Evolutionary conservation across 768 basidiomycete species (phyloP).

Genomic region (Lentinula raphanica): DNA sequence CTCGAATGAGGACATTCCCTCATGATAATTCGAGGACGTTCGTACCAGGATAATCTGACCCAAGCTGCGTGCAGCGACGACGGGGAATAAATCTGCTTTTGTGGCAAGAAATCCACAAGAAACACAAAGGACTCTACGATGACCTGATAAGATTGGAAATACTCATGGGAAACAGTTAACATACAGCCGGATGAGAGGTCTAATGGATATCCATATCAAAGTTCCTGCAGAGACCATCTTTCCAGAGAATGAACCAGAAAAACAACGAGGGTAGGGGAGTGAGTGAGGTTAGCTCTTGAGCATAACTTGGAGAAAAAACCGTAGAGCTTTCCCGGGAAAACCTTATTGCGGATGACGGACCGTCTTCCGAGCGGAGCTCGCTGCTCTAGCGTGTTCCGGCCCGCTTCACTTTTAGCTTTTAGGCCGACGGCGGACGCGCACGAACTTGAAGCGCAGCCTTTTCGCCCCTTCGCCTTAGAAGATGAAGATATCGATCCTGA

Average conservation of each 20-base stretch:
- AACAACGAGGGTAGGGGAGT: not conserved
- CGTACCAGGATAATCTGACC: slow-evolving; percentile 50
- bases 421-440: too few species aligned
- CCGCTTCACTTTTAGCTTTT: too few species aligned
- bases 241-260: not conserved
- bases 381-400: too few species aligned
- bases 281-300: not conserved
- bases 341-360: too few species aligned
- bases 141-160: not conserved
- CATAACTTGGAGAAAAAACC: not conserved
- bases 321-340: not conserved
- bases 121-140: slow-evolving; percentile 35
- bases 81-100: slow-evolving; percentile 39
- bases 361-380: too few species aligned
- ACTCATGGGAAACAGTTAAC: slow-evolving; percentile 9
- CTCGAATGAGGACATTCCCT: not conserved
- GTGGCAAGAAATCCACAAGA: slow-evolving; percentile 38
- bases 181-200: slow-evolving; percentile 41
- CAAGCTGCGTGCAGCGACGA: slow-evolving; percentile 35
- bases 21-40: too few species aligned
- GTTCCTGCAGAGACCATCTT: slow-evolving; percentile 23
- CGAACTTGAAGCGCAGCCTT: too few species aligned
- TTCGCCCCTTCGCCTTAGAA: not conserved
- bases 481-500: not conserved
- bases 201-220: slow-evolving; percentile 42